Evolutionary conservation across 2,329 filamentous ascomycete species (phyloP).

Genomic region (Aspergillus sp.): DNA sequence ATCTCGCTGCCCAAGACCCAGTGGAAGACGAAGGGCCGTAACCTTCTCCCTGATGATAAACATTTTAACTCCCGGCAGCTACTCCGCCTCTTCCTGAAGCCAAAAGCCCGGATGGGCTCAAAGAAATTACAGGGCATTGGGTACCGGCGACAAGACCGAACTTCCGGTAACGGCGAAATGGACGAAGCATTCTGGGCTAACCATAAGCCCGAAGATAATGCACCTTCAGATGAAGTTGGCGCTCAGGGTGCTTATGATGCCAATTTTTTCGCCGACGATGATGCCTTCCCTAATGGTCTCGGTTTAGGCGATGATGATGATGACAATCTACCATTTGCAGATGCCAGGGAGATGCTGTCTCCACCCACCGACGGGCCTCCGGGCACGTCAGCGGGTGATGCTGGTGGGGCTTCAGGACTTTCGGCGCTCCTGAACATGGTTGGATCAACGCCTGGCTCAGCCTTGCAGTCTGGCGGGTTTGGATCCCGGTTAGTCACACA

Average conservation of each 20-base stretch:
- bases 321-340: constrained; percentile 39
- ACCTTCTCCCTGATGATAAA: constrained; percentile 92
- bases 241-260: constrained; percentile 80
- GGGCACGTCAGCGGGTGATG: constrained; percentile 23
- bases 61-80: constrained; percentile 94
- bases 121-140: constrained; percentile 45
- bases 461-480: constrained; percentile 41
- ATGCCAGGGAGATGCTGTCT: constrained; percentile 41
- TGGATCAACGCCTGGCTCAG: constrained; percentile 28
- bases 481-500: constrained; percentile 55
- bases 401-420: constrained; percentile 27
- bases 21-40: constrained; percentile 87
- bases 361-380: constrained; percentile 28
- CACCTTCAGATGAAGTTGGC: constrained; percentile 44
- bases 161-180: constrained; percentile 64
- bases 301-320: constrained; percentile 39
- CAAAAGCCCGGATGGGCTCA: constrained; percentile 72
- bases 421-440: constrained; percentile 32
- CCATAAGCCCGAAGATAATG: constrained; percentile 45
- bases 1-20: constrained; percentile 88
- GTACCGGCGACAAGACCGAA: constrained; percentile 38
- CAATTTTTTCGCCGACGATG: constrained; percentile 84
- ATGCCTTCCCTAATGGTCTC: constrained; percentile 38
- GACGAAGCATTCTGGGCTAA: constrained; percentile 94
- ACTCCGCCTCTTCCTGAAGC: constrained; percentile 84